Conservation (phyloP, 768 basidiomycete genomes). For the Tubosaeta brunneosetosa region DNA sequence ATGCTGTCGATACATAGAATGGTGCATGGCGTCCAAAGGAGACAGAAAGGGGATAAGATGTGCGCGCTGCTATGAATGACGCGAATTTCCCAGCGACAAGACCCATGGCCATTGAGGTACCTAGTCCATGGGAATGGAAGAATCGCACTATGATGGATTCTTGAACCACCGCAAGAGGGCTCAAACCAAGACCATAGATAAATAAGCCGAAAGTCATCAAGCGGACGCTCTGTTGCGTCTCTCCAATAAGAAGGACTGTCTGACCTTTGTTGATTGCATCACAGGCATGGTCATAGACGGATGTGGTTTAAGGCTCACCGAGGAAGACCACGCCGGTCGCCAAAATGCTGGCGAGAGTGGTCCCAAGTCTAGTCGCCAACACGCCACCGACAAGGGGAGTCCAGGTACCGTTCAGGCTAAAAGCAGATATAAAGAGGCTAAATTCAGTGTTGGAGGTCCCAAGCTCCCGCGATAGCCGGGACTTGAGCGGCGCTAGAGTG, state of each 20-base stretch:
- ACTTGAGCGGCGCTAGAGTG: slow-evolving; percentile 76
- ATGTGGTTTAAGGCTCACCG: slow-evolving; percentile 33
- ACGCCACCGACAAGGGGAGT: slow-evolving; percentile 78
- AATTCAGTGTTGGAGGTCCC: slow-evolving; percentile 76
- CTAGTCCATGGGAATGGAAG: slow-evolving; percentile 72
- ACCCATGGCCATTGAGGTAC: slow-evolving; percentile 75
- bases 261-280: slow-evolving; percentile 43
- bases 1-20: slow-evolving; percentile 62
- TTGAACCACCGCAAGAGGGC: slow-evolving; percentile 77
- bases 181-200: slow-evolving; percentile 73
- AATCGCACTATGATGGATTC: slow-evolving; percentile 83
- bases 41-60: slow-evolving; percentile 72
- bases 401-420: slow-evolving; percentile 69
- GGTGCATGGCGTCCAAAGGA: slow-evolving; percentile 65
- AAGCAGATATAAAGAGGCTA: slow-evolving; percentile 70
- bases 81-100: slow-evolving; percentile 77
- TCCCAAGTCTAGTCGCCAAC: slow-evolving; percentile 65
- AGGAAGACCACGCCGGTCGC: slow-evolving; percentile 71
- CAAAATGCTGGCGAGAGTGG: slow-evolving; percentile 64
- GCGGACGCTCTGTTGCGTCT: slow-evolving; percentile 54
- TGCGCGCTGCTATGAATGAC: slow-evolving; percentile 70
- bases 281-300: not conserved
- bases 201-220: slow-evolving; percentile 75
- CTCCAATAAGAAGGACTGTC: slow-evolving; percentile 60
- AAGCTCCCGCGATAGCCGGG: slow-evolving; percentile 59